These are phyloP conservation scores for Coemansia sp. DNA, from an alignment of 192 early-diverging fungal genomes.

Conservation along the genomic window DNA sequence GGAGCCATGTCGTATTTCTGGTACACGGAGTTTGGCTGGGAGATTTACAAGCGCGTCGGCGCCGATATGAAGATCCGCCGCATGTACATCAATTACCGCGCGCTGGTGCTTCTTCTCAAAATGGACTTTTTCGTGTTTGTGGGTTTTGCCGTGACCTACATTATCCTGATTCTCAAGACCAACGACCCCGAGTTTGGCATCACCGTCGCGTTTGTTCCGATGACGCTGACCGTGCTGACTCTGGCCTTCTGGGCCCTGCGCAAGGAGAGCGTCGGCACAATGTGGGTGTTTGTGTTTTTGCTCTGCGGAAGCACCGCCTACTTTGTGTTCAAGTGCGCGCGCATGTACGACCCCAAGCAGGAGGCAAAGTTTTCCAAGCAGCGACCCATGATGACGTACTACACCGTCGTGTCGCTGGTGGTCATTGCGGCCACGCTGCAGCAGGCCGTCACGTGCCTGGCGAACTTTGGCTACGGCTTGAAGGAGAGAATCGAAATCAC, in stretches of 20 bases:
- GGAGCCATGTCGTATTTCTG: conserved; percentile 52
- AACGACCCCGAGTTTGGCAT: conserved; percentile 55
- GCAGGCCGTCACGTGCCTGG: conserved; percentile 44
- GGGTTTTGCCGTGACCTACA: conserved; percentile 58
- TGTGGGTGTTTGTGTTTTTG: conserved; percentile 51
- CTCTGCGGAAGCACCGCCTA: conserved; percentile 49
- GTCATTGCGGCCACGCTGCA: conserved; percentile 45
- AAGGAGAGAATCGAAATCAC: conserved; percentile 55
- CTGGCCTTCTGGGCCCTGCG: conserved; percentile 55
- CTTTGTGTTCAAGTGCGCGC: conserved; percentile 54
- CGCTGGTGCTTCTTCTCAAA: conserved; percentile 55
- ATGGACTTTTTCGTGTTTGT: conserved; percentile 57
- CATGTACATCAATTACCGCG: conserved; percentile 56
- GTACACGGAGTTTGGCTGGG: conserved; percentile 59
- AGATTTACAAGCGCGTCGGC: conserved; percentile 59
- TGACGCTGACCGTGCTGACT: conserved; percentile 45
- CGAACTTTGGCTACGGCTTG: conserved; percentile 55
- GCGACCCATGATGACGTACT: conserved; percentile 55
- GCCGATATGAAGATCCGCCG: conserved; percentile 58
- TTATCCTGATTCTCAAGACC: conserved; percentile 61
- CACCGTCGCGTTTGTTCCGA: conserved; percentile 47
- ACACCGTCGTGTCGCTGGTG: conserved; percentile 42
- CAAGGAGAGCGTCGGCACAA: conserved; percentile 31
- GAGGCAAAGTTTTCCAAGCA: conserved; percentile 43
- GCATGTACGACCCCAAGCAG: conserved; percentile 56